A percentile compares a stretch with the other conserved stretches of the same genome.
phyloP scores from a whole-genome alignment of 2,329 filamentous ascomycete species.

The Hirsutella minnesotensis region DNA sequence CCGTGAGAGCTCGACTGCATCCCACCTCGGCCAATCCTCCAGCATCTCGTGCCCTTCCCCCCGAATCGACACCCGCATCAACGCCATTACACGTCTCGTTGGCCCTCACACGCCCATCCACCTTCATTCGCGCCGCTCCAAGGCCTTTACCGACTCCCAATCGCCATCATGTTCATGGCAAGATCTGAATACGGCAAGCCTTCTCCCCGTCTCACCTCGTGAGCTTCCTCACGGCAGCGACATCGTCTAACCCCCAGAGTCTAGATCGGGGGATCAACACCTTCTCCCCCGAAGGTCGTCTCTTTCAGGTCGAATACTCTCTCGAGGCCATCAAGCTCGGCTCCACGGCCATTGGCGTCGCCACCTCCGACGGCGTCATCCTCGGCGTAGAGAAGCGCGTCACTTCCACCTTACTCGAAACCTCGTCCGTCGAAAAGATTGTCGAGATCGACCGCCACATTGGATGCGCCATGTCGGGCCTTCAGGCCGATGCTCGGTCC shows the following conservation, averaged over 20 bases:
- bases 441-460: conserved; percentile 99
- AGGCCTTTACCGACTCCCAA: conserved; percentile 14
- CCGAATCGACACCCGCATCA: not conserved
- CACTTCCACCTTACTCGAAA: conserved; percentile 92
- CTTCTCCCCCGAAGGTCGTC: conserved; percentile 97
- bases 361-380: conserved; percentile 88
- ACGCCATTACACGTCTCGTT: not conserved
- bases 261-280: conserved; percentile 99
- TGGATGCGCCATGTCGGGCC: conserved; percentile 94
- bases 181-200: conserved; percentile 96
- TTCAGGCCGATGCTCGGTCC: conserved; percentile 93
- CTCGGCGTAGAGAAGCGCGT: conserved; percentile 98
- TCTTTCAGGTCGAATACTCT: conserved; percentile 99
- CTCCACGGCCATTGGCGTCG: conserved; percentile 94
- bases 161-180: conserved; percentile 93
- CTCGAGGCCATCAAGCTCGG: conserved; percentile 99
- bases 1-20: not conserved
- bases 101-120: no score
- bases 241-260: conserved; percentile 8
- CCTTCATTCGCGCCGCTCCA: not conserved
- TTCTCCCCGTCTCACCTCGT: conserved; percentile 14
- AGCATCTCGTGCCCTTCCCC: not conserved
- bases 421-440: conserved; percentile 97
- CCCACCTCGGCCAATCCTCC: not conserved
- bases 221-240: not conserved